Evolutionary conservation across 768 basidiomycete genomes (phyloP).

Genomic region (Podaxis sp.): DNA sequence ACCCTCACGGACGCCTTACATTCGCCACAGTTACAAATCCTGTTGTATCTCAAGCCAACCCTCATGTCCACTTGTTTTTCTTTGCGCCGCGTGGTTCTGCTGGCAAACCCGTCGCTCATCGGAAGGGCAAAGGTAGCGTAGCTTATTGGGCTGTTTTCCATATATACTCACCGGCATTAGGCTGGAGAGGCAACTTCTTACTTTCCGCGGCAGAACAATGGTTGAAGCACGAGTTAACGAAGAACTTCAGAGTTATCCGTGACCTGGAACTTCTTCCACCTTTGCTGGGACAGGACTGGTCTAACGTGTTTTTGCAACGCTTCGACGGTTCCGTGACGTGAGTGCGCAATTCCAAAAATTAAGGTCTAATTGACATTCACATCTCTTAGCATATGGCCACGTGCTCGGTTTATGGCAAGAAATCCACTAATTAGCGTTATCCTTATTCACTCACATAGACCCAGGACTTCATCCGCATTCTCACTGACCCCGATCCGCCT

Average conservation of each 20-base stretch:
- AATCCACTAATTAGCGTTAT: neutral
- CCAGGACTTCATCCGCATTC: constrained; percentile 80
- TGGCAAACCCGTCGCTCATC: constrained; percentile 91
- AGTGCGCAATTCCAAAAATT: constrained; percentile 25
- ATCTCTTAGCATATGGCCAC: constrained; percentile 72
- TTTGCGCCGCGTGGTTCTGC: constrained; percentile 88
- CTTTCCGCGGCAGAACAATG: constrained; percentile 92
- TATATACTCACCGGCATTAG: constrained; percentile 24
- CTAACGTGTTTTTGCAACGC: constrained; percentile 91
- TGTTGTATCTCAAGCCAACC: constrained; percentile 93
- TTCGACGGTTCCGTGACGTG: constrained; percentile 90
- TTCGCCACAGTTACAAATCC: constrained; percentile 72
- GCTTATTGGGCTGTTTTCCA: constrained; percentile 19
- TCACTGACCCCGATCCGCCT: constrained; percentile 78
- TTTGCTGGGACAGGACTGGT: constrained; percentile 92
- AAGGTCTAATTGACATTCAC: neutral
- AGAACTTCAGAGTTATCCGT: constrained; percentile 97
- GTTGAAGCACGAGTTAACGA: constrained; percentile 92
- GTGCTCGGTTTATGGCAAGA: constrained; percentile 69
- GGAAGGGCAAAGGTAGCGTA: constrained; percentile 81
- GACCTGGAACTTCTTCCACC: constrained; percentile 96
- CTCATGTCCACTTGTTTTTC: constrained; percentile 91
- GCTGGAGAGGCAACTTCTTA: constrained; percentile 95
- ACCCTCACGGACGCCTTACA: constrained; percentile 53
- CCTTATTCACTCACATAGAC: neutral